Evolutionary conservation across 225 moss, liverwort and hornwort genomes (phyloP).

Genomic region (Antitrichia curtipendula): DNA sequence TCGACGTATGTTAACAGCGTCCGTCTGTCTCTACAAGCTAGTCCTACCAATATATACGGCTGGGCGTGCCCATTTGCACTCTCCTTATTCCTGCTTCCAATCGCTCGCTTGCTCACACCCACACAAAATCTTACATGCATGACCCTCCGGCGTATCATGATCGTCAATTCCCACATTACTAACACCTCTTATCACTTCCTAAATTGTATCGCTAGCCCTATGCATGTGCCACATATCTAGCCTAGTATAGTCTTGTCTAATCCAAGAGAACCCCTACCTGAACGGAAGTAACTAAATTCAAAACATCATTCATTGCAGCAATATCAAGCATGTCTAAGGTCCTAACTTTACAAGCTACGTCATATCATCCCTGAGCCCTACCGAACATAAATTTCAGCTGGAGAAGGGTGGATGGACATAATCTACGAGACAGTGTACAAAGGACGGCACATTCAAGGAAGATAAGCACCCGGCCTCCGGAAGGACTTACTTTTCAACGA

Average conservation of each 20-base stretch:
- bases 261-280: neutral
- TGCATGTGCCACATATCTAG: neutral
- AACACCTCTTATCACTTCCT: neutral
- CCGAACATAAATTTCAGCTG: neutral
- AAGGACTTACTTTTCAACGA: slow-evolving; percentile 8
- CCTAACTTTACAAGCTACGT: slow-evolving; percentile 35
- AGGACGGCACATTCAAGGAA: slow-evolving; percentile 2
- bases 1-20: neutral
- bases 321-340: slow-evolving; percentile 15
- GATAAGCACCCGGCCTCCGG: neutral
- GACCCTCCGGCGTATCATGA: neutral
- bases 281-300: neutral
- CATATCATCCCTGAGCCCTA: slow-evolving; percentile 8
- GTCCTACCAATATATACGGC: slow-evolving; percentile 39
- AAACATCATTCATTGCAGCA: slow-evolving; percentile 8
- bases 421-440: slow-evolving; percentile 26
- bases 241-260: neutral
- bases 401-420: slow-evolving; percentile 5
- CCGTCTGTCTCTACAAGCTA: neutral
- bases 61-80: slow-evolving; percentile 47
- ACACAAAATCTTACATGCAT: slow-evolving; percentile 41
- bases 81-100: slow-evolving; percentile 49
- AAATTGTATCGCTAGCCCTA: neutral
- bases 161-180: neutral
- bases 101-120: slow-evolving; percentile 22